Percentiles rank a stretch among this genome's conserved stretches.
Conservation (phyloP, 1,284 basidiomycete species). For the Anthracocystis walkeri region DNA sequence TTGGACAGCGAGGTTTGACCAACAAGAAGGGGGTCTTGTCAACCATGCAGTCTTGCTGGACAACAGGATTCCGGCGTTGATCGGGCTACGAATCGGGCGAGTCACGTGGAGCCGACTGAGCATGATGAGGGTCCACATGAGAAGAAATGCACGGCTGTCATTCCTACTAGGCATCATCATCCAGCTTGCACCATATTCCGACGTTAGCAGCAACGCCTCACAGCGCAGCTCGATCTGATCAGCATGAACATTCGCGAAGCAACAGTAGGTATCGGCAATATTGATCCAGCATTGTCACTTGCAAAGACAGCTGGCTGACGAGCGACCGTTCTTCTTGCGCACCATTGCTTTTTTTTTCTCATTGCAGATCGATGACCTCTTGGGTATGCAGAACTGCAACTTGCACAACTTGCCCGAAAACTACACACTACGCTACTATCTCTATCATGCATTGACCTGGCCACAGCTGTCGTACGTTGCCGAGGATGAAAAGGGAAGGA, state of each 20-base stretch:
- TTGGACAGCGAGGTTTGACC: neutral
- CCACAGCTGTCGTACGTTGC: conserved; percentile 94
- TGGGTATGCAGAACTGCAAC: conserved; percentile 69
- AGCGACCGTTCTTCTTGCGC: neutral
- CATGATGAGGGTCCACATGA: conserved; percentile 4
- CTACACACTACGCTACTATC: conserved; percentile 72
- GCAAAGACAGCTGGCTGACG: neutral
- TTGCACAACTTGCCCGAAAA: conserved; percentile 69
- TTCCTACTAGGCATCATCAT: neutral
- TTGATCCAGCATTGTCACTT: neutral
- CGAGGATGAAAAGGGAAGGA: conserved; percentile 85
- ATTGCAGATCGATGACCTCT: conserved; percentile 61
- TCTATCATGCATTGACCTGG: conserved; percentile 90
- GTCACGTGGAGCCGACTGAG: neutral
- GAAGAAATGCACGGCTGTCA: conserved; percentile 6
- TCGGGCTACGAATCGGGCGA: neutral
- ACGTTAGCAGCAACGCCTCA: neutral
- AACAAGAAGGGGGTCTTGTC: neutral
- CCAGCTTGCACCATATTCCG: neutral
- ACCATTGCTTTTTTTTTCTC: neutral
- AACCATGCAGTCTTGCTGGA: too few relatives aligned
- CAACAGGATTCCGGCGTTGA: neutral
- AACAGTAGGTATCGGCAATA: conserved; percentile 6
- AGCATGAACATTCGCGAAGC: conserved; percentile 43
- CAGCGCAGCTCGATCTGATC: neutral